These are phyloP conservation scores for Microascus cirrosus DNA, from an alignment of 2,329 filamentous ascomycete genomes.

Conservation along the genomic window DNA sequence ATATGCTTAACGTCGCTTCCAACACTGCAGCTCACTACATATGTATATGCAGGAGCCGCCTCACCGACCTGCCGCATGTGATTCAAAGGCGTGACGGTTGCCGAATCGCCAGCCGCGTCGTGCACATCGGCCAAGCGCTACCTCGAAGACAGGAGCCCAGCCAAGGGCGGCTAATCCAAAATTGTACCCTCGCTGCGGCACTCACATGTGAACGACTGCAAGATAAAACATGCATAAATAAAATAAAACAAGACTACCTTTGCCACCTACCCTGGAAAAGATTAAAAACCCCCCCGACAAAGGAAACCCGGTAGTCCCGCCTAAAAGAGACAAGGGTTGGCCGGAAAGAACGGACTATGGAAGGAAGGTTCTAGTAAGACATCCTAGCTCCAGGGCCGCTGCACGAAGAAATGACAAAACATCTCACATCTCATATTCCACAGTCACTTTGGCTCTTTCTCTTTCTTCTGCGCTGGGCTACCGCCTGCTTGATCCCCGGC, in stretches of 20 bases:
- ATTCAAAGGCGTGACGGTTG: background rate
- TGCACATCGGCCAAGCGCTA: background rate
- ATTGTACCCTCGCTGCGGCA: background rate
- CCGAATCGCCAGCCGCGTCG: background rate
- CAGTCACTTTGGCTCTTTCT: background rate
- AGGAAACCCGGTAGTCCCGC: background rate
- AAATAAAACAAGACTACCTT: background rate
- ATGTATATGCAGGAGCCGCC: background rate
- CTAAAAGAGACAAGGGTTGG: too few species aligned
- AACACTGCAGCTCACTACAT: background rate
- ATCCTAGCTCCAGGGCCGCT: background rate
- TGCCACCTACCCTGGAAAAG: background rate
- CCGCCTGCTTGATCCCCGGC: slow-evolving; percentile 2
- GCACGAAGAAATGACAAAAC: background rate
- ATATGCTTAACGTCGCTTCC: background rate
- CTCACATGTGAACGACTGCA: background rate
- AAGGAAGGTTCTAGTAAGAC: background rate
- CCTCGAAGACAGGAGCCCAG: background rate
- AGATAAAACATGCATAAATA: background rate
- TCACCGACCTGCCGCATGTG: background rate
- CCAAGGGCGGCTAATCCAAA: background rate
- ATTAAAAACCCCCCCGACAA: background rate
- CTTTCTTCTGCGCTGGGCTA: background rate
- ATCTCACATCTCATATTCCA: background rate
- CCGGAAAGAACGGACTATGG: background rate